Conservation (phyloP, 768 basidiomycete genomes). For the Lentinula sp. region DNA sequence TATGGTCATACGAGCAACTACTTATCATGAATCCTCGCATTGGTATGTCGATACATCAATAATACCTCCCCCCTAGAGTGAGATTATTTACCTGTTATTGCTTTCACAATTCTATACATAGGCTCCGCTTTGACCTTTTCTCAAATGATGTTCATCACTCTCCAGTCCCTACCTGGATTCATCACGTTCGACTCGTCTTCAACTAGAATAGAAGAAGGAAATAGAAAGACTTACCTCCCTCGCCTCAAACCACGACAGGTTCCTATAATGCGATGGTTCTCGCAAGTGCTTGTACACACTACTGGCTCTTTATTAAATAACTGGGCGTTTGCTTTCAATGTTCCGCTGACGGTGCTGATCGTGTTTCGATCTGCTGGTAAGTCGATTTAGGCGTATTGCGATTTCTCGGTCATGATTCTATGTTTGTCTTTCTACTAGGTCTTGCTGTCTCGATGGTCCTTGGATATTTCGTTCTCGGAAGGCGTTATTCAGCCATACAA, state of each 20-base stretch:
- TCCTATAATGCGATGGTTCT: conserved; percentile 59
- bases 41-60: conserved; percentile 35
- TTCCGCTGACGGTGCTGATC: conserved; percentile 75
- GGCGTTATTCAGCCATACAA: conserved; percentile 53
- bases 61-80: not conserved
- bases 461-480: conserved; percentile 53
- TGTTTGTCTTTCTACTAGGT: conserved; percentile 31
- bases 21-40: conserved; percentile 62
- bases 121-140: conserved; percentile 81
- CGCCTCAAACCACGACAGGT: conserved; percentile 61
- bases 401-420: not conserved
- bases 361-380: conserved; percentile 80
- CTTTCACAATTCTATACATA: conserved; percentile 15
- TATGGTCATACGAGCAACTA: conserved; percentile 71
- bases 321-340: conserved; percentile 71
- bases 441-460: conserved; percentile 74
- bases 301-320: conserved; percentile 72
- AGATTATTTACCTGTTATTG: not conserved
- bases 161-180: conserved; percentile 62
- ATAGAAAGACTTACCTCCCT: conserved; percentile 26
- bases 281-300: conserved; percentile 66
- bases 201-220: not conserved
- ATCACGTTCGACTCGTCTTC: conserved; percentile 25
- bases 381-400: conserved; percentile 6
- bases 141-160: conserved; percentile 75